These are phyloP conservation scores for Goffeauzyma gilvescens DNA, from an alignment of 768 basidiomycete genomes.

Conservation along the genomic window DNA sequence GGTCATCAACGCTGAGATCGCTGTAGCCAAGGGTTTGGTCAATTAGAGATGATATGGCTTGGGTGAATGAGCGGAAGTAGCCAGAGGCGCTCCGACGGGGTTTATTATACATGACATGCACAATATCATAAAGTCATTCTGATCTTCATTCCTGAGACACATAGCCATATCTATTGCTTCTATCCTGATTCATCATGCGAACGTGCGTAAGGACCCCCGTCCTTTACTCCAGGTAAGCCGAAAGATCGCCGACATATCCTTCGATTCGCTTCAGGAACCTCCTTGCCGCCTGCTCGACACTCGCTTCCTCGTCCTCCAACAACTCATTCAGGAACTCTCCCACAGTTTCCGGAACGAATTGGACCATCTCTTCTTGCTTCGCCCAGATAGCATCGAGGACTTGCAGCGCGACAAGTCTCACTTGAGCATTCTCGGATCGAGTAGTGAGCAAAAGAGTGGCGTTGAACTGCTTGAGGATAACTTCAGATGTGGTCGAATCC, in stretches of 20 bases:
- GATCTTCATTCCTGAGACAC: background rate
- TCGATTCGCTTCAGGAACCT: conserved; percentile 27
- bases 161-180: no score
- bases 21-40: conserved; percentile 50
- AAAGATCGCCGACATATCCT: conserved; percentile 23
- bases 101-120: background rate
- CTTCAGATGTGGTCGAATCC: conserved; percentile 42
- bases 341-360: conserved; percentile 57
- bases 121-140: background rate
- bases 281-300: conserved; percentile 50
- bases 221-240: conserved; percentile 28
- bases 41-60: no score
- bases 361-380: conserved; percentile 55
- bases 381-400: conserved; percentile 61
- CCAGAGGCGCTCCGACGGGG: no score
- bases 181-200: no score
- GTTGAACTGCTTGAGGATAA: conserved; percentile 60
- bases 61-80: no score
- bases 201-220: no score
- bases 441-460: conserved; percentile 70
- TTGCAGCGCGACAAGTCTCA: conserved; percentile 52
- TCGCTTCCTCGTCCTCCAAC: conserved; percentile 56
- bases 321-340: conserved; percentile 28
- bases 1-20: conserved; percentile 92
- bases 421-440: conserved; percentile 53